Conservation (phyloP, 1,284 basidiomycete genomes). For the Melampsora americana region DNA sequence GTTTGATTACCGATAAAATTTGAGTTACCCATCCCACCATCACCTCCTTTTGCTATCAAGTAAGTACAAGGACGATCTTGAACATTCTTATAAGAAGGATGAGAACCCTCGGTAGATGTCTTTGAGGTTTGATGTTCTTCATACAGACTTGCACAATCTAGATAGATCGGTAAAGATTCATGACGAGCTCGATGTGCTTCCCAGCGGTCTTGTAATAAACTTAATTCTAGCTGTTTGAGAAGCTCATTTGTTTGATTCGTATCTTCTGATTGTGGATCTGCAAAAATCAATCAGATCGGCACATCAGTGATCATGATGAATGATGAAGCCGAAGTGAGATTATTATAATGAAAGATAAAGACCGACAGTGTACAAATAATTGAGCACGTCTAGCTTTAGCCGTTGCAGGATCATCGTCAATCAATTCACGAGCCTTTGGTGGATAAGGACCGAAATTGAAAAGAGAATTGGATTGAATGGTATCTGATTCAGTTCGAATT, state of each 20-base stretch:
- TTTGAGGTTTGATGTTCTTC: slow-evolving; percentile 62
- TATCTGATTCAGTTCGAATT: slow-evolving; percentile 61
- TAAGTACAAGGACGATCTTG: slow-evolving; percentile 56
- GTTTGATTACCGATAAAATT: slow-evolving; percentile 54
- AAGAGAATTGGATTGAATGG: slow-evolving; percentile 66
- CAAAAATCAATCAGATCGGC: neutral
- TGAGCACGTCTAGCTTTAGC: slow-evolving; percentile 66
- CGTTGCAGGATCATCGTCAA: slow-evolving; percentile 59
- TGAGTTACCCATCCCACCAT: slow-evolving; percentile 81
- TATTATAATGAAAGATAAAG: too few species aligned
- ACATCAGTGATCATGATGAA: neutral
- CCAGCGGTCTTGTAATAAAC: slow-evolving; percentile 41
- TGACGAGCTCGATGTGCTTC: slow-evolving; percentile 46
- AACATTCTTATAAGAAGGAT: slow-evolving; percentile 1
- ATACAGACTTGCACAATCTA: slow-evolving; percentile 51
- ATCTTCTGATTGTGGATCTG: slow-evolving; percentile 43
- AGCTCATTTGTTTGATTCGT: slow-evolving; percentile 36
- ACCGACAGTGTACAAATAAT: slow-evolving; percentile 45
- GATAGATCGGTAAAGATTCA: slow-evolving; percentile 41
- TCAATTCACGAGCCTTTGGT: slow-evolving; percentile 60
- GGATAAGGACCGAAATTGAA: slow-evolving; percentile 52
- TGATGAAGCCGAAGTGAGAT: too few species aligned
- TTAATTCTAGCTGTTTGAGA: slow-evolving; percentile 33
- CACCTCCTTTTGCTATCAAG: slow-evolving; percentile 73
- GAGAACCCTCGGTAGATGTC: neutral